These are phyloP conservation scores for Talaromyces islandicus DNA, from an alignment of 2,329 filamentous ascomycete species.

Conservation along the genomic window DNA sequence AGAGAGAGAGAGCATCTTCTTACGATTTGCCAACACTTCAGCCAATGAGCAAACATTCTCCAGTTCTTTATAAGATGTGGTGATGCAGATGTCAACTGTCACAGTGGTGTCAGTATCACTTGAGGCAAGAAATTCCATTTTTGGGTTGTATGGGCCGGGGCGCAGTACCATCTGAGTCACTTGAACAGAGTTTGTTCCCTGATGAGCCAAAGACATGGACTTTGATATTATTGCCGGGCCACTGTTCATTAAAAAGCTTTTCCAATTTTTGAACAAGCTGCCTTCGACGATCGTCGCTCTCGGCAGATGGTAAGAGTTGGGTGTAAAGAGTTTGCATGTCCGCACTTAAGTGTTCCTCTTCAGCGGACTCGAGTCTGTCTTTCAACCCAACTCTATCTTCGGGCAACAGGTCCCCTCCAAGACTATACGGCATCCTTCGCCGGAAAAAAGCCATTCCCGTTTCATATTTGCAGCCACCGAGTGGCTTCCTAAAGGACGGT, in stretches of 20 bases:
- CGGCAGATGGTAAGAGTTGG: slow-evolving; percentile 71
- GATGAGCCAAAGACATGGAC: slow-evolving; percentile 98
- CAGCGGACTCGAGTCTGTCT: slow-evolving; percentile 62
- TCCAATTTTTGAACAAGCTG: slow-evolving; percentile 83
- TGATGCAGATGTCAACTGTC: slow-evolving; percentile 94
- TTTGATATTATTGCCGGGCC: slow-evolving; percentile 83
- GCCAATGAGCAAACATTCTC: slow-evolving; percentile 89
- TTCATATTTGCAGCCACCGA: slow-evolving; percentile 77
- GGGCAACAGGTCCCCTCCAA: slow-evolving; percentile 73
- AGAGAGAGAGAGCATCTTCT: slow-evolving; percentile 41
- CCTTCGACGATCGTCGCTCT: slow-evolving; percentile 69
- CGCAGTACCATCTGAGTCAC: slow-evolving; percentile 79
- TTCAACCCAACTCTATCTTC: slow-evolving; percentile 64
- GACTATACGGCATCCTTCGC: slow-evolving; percentile 83
- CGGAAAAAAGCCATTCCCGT: slow-evolving; percentile 75
- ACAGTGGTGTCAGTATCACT: slow-evolving; percentile 1
- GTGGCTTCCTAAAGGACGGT: slow-evolving; percentile 61
- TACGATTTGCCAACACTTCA: slow-evolving; percentile 75
- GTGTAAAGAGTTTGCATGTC: slow-evolving; percentile 85
- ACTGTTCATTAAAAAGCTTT: slow-evolving; percentile 79
- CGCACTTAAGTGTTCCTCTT: slow-evolving; percentile 67
- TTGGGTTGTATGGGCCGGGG: neutral
- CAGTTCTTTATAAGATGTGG: slow-evolving; percentile 78
- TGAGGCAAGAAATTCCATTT: neutral
- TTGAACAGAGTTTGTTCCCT: slow-evolving; percentile 88